Evolutionary conservation across 768 basidiomycete species (phyloP).

Genomic region (Leccinum imitatum): DNA sequence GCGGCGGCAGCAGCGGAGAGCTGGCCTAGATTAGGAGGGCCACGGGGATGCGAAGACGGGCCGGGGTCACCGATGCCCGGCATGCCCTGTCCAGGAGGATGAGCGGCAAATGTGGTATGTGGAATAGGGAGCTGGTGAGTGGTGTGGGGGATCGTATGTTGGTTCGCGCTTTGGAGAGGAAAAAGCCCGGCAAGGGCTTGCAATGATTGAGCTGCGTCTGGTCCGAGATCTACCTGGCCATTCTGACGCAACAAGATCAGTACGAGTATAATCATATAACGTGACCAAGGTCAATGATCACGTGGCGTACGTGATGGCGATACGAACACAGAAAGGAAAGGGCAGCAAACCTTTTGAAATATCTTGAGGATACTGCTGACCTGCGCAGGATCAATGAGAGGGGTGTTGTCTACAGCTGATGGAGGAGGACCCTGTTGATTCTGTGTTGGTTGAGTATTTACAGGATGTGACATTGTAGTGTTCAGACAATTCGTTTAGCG

Average conservation of each 20-base stretch:
- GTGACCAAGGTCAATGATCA: slow-evolving; percentile 25
- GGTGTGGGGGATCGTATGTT: slow-evolving; percentile 31
- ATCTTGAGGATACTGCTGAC: slow-evolving; percentile 60
- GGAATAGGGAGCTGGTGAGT: slow-evolving; percentile 35
- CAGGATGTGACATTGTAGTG: slow-evolving; percentile 15
- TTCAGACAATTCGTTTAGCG: not conserved
- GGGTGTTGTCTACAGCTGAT: slow-evolving; percentile 7
- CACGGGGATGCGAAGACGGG: slow-evolving; percentile 70
- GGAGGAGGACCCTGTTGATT: slow-evolving; percentile 13
- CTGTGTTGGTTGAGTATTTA: slow-evolving; percentile 14
- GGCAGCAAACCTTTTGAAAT: slow-evolving; percentile 52
- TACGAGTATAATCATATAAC: slow-evolving; percentile 15
- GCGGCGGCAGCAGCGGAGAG: slow-evolving; percentile 46
- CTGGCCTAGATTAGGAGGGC: slow-evolving; percentile 63
- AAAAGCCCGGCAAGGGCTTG: slow-evolving; percentile 49
- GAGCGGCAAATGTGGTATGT: slow-evolving; percentile 34
- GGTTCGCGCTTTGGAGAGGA: slow-evolving; percentile 26
- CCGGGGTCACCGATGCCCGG: slow-evolving; percentile 64
- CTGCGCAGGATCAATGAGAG: slow-evolving; percentile 50
- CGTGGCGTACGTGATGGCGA: slow-evolving; percentile 18
- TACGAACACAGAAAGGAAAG: slow-evolving; percentile 1
- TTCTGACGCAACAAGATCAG: slow-evolving; percentile 32
- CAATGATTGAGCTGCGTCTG: slow-evolving; percentile 60
- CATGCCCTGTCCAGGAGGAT: slow-evolving; percentile 37
- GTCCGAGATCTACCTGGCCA: slow-evolving; percentile 52